Percentiles rank a stretch among this genome's conserved stretches.
phyloP scores from a whole-genome alignment of 140 eudicot genomes.

The Anethum foeniculum region DNA sequence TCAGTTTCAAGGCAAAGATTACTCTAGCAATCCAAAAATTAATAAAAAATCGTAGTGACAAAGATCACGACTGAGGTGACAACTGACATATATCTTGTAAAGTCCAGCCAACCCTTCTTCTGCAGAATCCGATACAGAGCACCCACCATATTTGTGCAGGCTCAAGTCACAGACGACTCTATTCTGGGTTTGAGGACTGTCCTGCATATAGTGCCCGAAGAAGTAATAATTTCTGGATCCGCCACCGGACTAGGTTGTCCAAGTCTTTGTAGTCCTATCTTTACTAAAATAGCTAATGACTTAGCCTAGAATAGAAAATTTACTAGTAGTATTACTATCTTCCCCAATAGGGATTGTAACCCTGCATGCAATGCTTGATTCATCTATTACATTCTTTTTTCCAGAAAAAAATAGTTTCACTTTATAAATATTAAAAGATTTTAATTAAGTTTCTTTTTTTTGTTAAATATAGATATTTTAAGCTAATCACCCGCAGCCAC shows the following conservation, averaged over 20 bases:
- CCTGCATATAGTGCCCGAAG: too few species aligned
- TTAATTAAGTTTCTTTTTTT: not conserved
- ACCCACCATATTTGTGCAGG: conserved; percentile 66
- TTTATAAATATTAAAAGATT: not conserved
- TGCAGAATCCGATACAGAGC: conserved; percentile 50
- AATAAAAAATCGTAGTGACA: too few species aligned
- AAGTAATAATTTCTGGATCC: too few species aligned
- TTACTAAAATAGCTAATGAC: not conserved
- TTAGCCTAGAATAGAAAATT: not conserved
- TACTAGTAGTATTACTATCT: not conserved
- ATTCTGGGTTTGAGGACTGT: too few species aligned
- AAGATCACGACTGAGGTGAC: conserved; percentile 52
- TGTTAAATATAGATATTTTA: not conserved
- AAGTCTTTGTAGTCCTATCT: too few species aligned
- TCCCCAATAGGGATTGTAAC: not conserved
- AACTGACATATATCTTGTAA: conserved; percentile 52
- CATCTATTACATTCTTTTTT: not conserved
- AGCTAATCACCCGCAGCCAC: conserved; percentile 9
- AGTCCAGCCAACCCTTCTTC: conserved; percentile 78
- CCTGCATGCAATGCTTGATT: not conserved
- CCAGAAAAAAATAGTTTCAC: not conserved
- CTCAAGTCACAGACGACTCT: not conserved
- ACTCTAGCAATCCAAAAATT: too few species aligned
- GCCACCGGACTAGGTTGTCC: too few species aligned
- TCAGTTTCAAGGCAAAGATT: conserved; percentile 30